Evolutionary conservation across 345 rosid species (phyloP).

Genomic region (Odontarrhena argentea): DNA sequence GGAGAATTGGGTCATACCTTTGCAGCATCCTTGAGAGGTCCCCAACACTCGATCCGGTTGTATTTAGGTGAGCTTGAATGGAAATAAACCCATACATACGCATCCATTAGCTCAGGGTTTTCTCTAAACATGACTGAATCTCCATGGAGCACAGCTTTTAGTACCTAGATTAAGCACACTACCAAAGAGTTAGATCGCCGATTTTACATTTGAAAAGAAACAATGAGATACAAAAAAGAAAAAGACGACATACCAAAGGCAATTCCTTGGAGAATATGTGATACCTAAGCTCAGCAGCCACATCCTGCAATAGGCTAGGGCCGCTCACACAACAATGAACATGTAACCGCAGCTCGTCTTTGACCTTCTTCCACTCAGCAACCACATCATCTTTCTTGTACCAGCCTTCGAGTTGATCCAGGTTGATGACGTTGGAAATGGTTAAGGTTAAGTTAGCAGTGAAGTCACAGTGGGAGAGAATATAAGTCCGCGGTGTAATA

Average conservation of each 20-base stretch:
- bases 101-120: constrained; percentile 70
- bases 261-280: constrained; percentile 90
- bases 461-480: constrained; percentile 89
- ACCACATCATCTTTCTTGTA: constrained; percentile 86
- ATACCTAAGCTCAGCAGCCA: constrained; percentile 88
- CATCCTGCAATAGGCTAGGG: constrained; percentile 61
- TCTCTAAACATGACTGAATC: constrained; percentile 72
- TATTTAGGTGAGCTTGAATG: constrained; percentile 71
- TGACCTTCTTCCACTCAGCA: constrained; percentile 88
- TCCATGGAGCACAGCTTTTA: constrained; percentile 75
- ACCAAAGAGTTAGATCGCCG: background rate
- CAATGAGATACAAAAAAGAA: background rate
- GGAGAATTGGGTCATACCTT: constrained; percentile 42
- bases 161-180: constrained; percentile 53
- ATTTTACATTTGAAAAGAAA: constrained; percentile 5
- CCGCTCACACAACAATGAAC: constrained; percentile 87
- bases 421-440: constrained; percentile 71
- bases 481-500: constrained; percentile 70
- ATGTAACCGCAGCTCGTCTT: constrained; percentile 60
- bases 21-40: constrained; percentile 76
- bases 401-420: constrained; percentile 91
- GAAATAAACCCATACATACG: constrained; percentile 78
- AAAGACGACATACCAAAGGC: constrained; percentile 66
- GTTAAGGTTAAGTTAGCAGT: constrained; percentile 84
- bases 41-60: constrained; percentile 85